These are phyloP conservation scores for Rhamnella rubrinervis DNA, from an alignment of 331 rosid species.

Conservation along the genomic window DNA sequence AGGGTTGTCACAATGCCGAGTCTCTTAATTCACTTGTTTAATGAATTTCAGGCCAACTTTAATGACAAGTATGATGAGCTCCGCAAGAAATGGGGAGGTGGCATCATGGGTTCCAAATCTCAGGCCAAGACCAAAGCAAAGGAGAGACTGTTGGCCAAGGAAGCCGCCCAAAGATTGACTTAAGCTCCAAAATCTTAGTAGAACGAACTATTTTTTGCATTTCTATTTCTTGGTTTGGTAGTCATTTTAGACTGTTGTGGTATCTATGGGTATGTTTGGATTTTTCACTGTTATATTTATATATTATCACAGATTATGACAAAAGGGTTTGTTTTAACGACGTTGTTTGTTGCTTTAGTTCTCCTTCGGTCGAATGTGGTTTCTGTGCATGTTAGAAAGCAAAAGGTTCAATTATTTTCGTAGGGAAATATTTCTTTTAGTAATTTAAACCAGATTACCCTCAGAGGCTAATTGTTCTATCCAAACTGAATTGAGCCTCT, in stretches of 20 bases:
- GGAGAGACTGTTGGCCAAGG: background rate
- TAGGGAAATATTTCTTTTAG: no score
- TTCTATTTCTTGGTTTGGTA: background rate
- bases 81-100: constrained; percentile 2
- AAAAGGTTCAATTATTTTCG: no score
- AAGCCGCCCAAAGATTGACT: constrained; percentile 1
- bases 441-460: no score
- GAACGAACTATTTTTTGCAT: background rate
- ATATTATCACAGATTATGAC: no score
- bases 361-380: no score
- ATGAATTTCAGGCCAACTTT: constrained; percentile 1
- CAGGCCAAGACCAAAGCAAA: background rate
- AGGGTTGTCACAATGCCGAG: background rate
- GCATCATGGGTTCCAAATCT: background rate
- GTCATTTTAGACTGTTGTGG: background rate
- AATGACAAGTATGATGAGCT: background rate
- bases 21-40: background rate
- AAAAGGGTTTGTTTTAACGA: no score
- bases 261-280: no score
- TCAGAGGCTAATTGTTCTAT: no score
- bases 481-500: no score
- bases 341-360: no score
- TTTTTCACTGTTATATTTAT: no score
- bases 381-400: no score
- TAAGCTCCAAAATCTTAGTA: background rate